Base-by-base conservation (phyloP, 176 grass and related monocot genomes). In the Sorghum bicolor region DNA sequence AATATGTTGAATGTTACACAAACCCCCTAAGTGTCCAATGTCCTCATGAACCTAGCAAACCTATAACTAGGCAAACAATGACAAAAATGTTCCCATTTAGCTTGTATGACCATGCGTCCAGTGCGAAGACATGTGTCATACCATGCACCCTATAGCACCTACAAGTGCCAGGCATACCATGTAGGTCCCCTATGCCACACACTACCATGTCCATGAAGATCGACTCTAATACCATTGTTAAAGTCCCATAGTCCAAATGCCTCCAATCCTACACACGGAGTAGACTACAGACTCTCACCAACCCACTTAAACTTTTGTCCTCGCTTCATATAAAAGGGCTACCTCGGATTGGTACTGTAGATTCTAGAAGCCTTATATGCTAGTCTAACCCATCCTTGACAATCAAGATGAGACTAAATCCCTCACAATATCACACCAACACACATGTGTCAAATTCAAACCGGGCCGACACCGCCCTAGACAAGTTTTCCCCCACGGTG, bases 401-500 rank as follows among this genome's bases (percentile, higher is more conserved):
- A 52, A 52, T 52, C 16, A 52, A 8, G 5, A 5, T 6, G 16
- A 20, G 48, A 52, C 48, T 52, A 52, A 52, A 20, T 20, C 1
- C 5, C 1, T 20, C 48, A 52, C 1, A 20, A 52, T 20, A 16
- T 20, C 5, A 7, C 17, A 52, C 2, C 17, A 7, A 20, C 17
- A 52, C 0, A 52, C 48, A 20, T 20, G 5, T 16, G 16, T 5
- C 17, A 52, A 52, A 52, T 52, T 20, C 17, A 52, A 20, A 20
- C 17, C 19, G 5, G 1, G 1, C 0, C 6, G 0, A 32, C 32
- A 32, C 32, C 4, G 4, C 32, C 32, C 32, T 4, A 32, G 1
- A 32, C 32, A 2, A 32, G 32, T 32, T 32, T 32, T 32, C 4
- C 32, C 32, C 32, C 32, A 32, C 0, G 32, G 32, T 4, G 32